Evolutionary conservation across 495 filamentous ascomycete genomes (phyloP).

Genomic region (Aspergillus sparsus): DNA sequence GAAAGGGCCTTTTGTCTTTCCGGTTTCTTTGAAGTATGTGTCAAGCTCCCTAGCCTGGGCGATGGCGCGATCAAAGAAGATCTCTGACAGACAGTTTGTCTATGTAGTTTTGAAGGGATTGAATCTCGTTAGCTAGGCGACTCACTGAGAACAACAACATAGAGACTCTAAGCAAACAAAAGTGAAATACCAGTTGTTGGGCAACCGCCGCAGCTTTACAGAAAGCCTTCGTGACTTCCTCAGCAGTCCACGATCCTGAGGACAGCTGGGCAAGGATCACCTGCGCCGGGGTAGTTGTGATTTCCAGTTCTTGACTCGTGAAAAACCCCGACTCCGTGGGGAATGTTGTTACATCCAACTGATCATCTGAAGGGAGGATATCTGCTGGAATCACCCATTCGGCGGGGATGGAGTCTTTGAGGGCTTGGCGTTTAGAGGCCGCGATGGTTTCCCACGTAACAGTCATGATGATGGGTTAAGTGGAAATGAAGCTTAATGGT

Average conservation of each 20-base stretch:
- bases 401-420: conserved; percentile 18
- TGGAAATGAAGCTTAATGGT: neutral
- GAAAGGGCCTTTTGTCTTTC: conserved; percentile 56
- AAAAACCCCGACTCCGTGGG: conserved; percentile 24
- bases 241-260: conserved; percentile 17
- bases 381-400: conserved; percentile 20
- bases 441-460: conserved; percentile 34
- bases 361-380: conserved; percentile 22
- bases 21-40: conserved; percentile 29
- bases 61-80: conserved; percentile 50
- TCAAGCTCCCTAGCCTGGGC: conserved; percentile 40
- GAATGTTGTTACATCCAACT: conserved; percentile 20
- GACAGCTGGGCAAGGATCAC: conserved; percentile 14
- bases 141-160: neutral
- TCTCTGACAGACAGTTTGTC: conserved; percentile 62
- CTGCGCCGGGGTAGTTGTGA: conserved; percentile 18
- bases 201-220: conserved; percentile 57
- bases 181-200: conserved; percentile 43
- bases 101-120: neutral
- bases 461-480: neutral
- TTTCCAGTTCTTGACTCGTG: conserved; percentile 20
- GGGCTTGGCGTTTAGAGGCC: conserved; percentile 17
- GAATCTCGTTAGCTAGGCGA: neutral
- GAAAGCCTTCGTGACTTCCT: conserved; percentile 54
- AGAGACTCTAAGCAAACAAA: neutral